Base-by-base conservation (phyloP, 2,329 filamentous ascomycete genomes). In the Exserohilum rostratum region DNA sequence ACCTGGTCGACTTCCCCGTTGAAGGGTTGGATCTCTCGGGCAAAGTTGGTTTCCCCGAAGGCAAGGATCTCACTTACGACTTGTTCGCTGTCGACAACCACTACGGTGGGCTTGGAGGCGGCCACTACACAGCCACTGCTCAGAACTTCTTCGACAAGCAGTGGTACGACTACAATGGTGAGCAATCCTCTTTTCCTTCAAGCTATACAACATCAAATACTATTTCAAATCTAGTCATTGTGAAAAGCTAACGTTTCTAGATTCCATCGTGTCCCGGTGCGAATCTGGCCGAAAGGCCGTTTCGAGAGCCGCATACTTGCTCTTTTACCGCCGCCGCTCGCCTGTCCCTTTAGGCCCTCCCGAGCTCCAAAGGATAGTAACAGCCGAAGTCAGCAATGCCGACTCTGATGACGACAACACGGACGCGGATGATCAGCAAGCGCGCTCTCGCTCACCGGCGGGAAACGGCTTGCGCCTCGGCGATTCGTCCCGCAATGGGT, bases 111-210 rank as follows among this genome's bases (percentile, higher is more conserved):
- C 84, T 99, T 33, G 92, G 92, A 55, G 95, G 95, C 37, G 95
- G 95, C 0, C 95, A 99, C 76, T 99, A 99, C 78, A 98, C 93
- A 17, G 95, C 95, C 25, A 93, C 88, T 74, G 93, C 92, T 34
- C 93, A 91, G 79, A 98, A 96, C 74, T 97, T 96, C 76, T 82
- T 90, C 57, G 91, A 96, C 68, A 85, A 85, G 53, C 82, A 90
- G 74, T 99, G 95, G 95, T 97, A 97, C 74, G 90, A 96, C 65
- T 98, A 96, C 75, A 98, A 99, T 74, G 93, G 93, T 95, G 81
- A 51, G 60, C 50, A 27, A 22, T 27, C 25, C 15, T 6, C 9
- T 35, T 13, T 30, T 22, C 22, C 13, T 10, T 25, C 4, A 3
- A 12, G 2, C 3, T 25, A 29, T 29, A 11, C 25, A 30, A 30